These are phyloP conservation scores for Epichloe brachyelytri DNA, from an alignment of 2,329 filamentous ascomycete species.

Conservation along the genomic window DNA sequence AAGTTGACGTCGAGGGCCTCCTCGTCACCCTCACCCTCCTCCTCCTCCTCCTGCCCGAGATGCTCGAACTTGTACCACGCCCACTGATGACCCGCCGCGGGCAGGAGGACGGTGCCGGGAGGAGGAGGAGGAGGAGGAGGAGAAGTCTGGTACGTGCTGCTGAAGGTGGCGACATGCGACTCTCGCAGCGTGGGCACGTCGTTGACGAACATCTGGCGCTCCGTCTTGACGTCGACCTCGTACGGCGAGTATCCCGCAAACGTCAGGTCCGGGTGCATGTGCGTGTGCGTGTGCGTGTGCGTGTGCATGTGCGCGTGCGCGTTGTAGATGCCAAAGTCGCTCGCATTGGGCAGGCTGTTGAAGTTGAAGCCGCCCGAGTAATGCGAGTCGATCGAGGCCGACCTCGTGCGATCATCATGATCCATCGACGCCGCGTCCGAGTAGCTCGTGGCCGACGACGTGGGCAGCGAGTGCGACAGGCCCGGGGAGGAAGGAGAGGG, in stretches of 20 bases:
- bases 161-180: constrained; percentile 84
- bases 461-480: constrained; percentile 69
- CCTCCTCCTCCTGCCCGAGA: constrained; percentile 41
- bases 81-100: constrained; percentile 10
- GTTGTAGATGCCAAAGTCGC: constrained; percentile 49
- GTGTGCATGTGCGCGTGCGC: constrained; percentile 47
- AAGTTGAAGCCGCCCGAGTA: constrained; percentile 61
- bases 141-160: constrained; percentile 72
- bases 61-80: no score
- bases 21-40: constrained; percentile 30
- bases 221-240: constrained; percentile 92
- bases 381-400: constrained; percentile 69
- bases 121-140: constrained; percentile 66
- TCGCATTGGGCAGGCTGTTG: constrained; percentile 45
- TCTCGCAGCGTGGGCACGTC: constrained; percentile 76
- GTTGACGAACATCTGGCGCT: constrained; percentile 86
- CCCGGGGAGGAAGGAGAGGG: constrained; percentile 41
- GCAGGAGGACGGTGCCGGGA: constrained; percentile 51
- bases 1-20: constrained; percentile 63
- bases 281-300: constrained; percentile 51
- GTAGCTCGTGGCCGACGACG: constrained; percentile 68
- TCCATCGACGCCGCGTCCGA: constrained; percentile 46
- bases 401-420: constrained; percentile 48
- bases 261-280: constrained; percentile 47
- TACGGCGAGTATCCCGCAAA: constrained; percentile 59